Base-by-base conservation (phyloP, 305 asterid genomes). In the Solanum hybrid region DNA sequence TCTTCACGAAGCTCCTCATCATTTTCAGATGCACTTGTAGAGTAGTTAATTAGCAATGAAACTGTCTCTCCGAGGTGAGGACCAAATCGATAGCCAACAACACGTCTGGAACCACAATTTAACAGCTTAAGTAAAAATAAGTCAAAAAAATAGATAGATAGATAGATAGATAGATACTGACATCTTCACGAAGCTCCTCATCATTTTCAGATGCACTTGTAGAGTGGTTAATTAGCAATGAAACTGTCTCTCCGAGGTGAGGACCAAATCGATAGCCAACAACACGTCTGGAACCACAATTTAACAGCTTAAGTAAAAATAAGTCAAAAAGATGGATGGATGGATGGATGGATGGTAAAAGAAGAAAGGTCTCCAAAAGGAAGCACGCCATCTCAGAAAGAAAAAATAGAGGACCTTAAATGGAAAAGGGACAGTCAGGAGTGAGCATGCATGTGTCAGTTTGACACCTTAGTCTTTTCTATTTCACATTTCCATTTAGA, bases 231-330 rank as follows among this genome's bases (percentile, higher is more conserved):
- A 98, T 93, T 87, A 98, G 92, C 89, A 98, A 91, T 34, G 99
- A 97, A 91, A 97, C 98, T 27, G 99, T 93, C 82, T 98, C 99
- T 93, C 97, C 98, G 88, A 98, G 98, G 92, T 97, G 98, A 75
- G 99, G 96, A 91, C 99, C 99, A 94, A 95, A 98, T 80, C 98
- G 97, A 91, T 97, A 97, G 88, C 98, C 99, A 93, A 97, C 99
- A 91, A 98, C 96, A 92, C 98, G 97, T 90, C n/a, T n/a, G n/a
- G n/a, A n/a, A n/a, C n/a, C n/a, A n/a, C n/a, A n/a, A n/a, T 29
- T 88, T 10, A 4, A 76, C 24, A 36, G 89, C 38, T 45, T 45
- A 77, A 27, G 76, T 88, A 41, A 41, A 83, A 17, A 51, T 51
- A 51, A 31, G 20, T 27, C 29, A 27, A 27, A 27, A n/a, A n/a